phyloP scores from a whole-genome alignment of 495 filamentous ascomycete genomes.

The Collariella sp. region DNA sequence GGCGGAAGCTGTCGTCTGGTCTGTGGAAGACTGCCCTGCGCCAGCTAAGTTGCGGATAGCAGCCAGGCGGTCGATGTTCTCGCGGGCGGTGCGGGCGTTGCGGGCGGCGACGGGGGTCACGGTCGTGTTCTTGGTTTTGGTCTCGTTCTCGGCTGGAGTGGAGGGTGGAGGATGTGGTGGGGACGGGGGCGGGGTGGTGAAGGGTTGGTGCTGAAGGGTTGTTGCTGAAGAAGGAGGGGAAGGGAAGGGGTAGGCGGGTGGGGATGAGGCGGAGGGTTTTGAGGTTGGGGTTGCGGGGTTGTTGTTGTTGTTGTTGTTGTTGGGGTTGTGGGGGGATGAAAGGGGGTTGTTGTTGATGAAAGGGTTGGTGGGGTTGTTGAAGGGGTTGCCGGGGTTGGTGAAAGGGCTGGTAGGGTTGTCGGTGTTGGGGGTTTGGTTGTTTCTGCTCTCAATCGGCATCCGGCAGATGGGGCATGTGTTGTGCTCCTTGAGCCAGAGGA shows the following conservation, averaged over 20 bases:
- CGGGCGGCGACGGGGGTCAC: background rate
- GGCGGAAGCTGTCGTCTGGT: too few relatives aligned
- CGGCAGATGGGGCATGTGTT: constrained; percentile 89
- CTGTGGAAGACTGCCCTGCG: too few relatives aligned
- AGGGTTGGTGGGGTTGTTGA: too few relatives aligned
- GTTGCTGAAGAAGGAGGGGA: too few relatives aligned
- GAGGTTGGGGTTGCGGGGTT: background rate
- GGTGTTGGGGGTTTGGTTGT: background rate
- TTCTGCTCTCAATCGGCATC: constrained; percentile 52
- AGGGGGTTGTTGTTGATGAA: too few relatives aligned
- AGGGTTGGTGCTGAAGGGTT: background rate
- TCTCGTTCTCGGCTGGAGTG: background rate
- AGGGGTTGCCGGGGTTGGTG: too few relatives aligned
- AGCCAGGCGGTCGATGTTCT: constrained; percentile 20
- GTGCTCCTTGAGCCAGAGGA: constrained; percentile 74
- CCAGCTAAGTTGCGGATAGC: constrained; percentile 17
- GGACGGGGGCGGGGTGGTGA: background rate
- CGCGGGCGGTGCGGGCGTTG: constrained; percentile 5
- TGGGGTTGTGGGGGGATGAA: too few relatives aligned
- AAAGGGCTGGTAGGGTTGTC: too few relatives aligned
- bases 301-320: background rate
- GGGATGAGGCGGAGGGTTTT: background rate
- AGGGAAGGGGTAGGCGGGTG: background rate
- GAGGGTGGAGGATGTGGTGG: background rate
- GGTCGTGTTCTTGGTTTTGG: background rate